Base-by-base conservation (phyloP, 495 filamentous ascomycete genomes). In the Apiosordaria backusii region DNA sequence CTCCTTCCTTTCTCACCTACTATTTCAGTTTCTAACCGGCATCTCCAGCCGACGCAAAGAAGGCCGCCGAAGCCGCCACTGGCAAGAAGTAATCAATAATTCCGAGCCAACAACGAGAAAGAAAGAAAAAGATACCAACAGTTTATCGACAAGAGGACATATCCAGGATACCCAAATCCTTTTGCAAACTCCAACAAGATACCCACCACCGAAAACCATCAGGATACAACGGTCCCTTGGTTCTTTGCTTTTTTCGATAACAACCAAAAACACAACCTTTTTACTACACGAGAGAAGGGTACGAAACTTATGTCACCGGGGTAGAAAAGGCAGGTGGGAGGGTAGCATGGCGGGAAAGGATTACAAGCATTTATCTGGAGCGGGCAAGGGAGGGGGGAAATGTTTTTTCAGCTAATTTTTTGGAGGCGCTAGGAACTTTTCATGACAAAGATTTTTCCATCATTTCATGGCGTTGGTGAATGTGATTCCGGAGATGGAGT, bases 31-130 rank as follows among this genome's bases (percentile, higher is more conserved):
- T 24, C 26, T 22, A 61, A 18, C 4, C 15, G n/a, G 25, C 29
- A 13, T 60, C 57, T 19, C 21, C 66, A 85, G 83, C 83, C 74
- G 79, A 85, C 67, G 83, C 81, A 29, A 84, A 79, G 75, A 83
- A 80, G 64, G 71, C 75, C n/a, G 75, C 70, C n/a, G 76, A 77
- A 26, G 70, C 68, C 27, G 71, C 57, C 24, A 69, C 18, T 18
- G 23, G 35, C 10, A 45, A 45, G 35, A 45, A 45, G 16, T 45
- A 45, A 45, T 45, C 35, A 7, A 45, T 45, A 45, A 45, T 45
- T 13, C 9, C 35, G 35, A 45, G 16, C 10, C 35, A 45, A 45
- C 35, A 45, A 45, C 27, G 4, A 29, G 7, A 45, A 45, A 65
- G 7, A 26, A 50, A 4, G 23, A 54, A 63, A 16, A 26, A 27